Conservation (phyloP, 2,329 filamentous ascomycete genomes). For the Talaromyces islandicus region DNA sequence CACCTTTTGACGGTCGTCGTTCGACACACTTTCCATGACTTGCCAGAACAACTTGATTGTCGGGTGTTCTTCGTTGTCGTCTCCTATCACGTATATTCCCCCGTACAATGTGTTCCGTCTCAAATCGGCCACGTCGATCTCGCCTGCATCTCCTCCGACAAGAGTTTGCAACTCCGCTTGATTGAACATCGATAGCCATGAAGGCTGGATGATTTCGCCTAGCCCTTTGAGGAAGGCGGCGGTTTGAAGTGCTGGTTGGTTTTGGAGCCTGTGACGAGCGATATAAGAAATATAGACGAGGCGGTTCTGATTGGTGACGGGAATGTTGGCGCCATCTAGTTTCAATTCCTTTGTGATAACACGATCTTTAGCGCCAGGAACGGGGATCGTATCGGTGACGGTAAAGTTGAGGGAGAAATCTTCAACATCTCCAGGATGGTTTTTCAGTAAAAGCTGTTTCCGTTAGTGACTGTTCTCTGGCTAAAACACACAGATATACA, state of each 20-base stretch:
- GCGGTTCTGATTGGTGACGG: constrained; percentile 87
- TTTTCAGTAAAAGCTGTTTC: constrained; percentile 62
- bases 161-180: constrained; percentile 90
- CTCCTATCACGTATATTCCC: constrained; percentile 82
- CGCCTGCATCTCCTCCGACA: constrained; percentile 77
- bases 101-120: constrained; percentile 79
- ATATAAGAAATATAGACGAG: constrained; percentile 93
- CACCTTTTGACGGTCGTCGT: constrained; percentile 74
- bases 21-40: constrained; percentile 70
- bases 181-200: constrained; percentile 98
- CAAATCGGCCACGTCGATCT: constrained; percentile 83
- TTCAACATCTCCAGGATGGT: constrained; percentile 72
- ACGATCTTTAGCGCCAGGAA: constrained; percentile 48
- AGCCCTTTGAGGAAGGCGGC: constrained; percentile 82
- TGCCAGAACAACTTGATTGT: constrained; percentile 87
- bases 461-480: not conserved
- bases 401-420: constrained; percentile 85
- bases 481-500: constrained; percentile 17
- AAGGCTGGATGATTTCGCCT: constrained; percentile 78
- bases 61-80: constrained; percentile 79
- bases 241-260: constrained; percentile 75
- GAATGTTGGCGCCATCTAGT: constrained; percentile 65
- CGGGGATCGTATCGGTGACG: constrained; percentile 62
- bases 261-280: constrained; percentile 75
- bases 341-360: constrained; percentile 71